Conservation (phyloP, 176 grass and related monocot species). For the Cocos nucifera region DNA sequence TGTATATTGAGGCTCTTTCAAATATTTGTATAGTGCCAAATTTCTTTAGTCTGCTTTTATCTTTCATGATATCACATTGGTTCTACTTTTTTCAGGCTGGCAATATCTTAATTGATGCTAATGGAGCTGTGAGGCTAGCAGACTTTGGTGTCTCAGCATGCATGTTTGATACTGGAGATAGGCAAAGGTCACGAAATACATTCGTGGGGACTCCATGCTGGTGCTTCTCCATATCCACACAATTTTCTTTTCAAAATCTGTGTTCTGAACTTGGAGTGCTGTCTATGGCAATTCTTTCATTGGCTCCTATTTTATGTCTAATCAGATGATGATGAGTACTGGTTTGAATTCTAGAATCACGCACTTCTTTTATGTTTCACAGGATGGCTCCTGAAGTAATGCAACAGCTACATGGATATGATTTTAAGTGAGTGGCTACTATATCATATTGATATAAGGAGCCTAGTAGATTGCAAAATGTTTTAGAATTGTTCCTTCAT, state of each 20-base stretch:
- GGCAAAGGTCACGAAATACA: conserved; percentile 85
- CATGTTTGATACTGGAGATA: conserved; percentile 97
- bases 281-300: no score
- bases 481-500: background rate
- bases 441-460: conserved; percentile 15
- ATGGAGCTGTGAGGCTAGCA: conserved; percentile 89
- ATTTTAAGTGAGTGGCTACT: conserved; percentile 72
- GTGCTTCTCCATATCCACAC: conserved; percentile 20
- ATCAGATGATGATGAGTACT: no score
- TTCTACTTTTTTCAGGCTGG: conserved; percentile 76
- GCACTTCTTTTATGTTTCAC: conserved; percentile 1
- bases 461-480: conserved; percentile 17
- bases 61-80: conserved; percentile 19
- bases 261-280: no score
- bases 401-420: conserved; percentile 98
- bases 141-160: conserved; percentile 94
- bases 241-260: no score
- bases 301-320: no score
- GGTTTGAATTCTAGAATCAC: no score
- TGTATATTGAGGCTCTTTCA: background rate
- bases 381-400: conserved; percentile 99
- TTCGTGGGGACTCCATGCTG: conserved; percentile 98
- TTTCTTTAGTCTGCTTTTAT: background rate
- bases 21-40: background rate
- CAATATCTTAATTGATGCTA: conserved; percentile 91